Conservation (phyloP, 805 yeast genomes). For the Kodamaea hsintzibuensis region DNA sequence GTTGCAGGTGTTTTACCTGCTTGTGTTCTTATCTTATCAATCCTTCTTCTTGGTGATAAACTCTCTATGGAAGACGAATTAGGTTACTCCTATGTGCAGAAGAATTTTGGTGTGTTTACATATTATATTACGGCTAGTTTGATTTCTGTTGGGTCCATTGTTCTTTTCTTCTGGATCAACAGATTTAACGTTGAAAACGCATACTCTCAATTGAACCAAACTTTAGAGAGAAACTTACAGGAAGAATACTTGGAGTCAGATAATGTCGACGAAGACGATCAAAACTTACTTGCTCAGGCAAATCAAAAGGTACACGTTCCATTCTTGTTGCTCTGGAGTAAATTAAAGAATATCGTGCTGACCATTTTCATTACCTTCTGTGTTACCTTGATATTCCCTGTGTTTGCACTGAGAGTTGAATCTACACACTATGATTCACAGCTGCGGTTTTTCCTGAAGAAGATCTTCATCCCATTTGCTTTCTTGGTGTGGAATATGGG, state of each 20-base stretch:
- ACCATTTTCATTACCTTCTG: slow-evolving; percentile 75
- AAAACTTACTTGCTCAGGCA: neutral
- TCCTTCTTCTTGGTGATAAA: slow-evolving; percentile 40
- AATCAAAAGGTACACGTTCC: slow-evolving; percentile 50
- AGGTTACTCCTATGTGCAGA: slow-evolving; percentile 24
- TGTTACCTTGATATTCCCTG: slow-evolving; percentile 80
- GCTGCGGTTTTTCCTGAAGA: slow-evolving; percentile 45
- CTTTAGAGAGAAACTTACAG: neutral
- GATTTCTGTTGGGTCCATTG: slow-evolving; percentile 44
- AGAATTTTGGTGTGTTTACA: slow-evolving; percentile 40
- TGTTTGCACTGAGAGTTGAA: slow-evolving; percentile 74
- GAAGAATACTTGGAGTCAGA: slow-evolving; percentile 3
- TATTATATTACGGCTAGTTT: slow-evolving; percentile 55
- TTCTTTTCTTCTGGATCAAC: slow-evolving; percentile 37
- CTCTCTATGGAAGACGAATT: slow-evolving; percentile 15
- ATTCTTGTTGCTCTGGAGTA: slow-evolving; percentile 57
- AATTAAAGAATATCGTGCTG: slow-evolving; percentile 61
- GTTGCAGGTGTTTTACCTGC: slow-evolving; percentile 93
- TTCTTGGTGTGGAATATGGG: slow-evolving; percentile 89
- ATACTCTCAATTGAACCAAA: slow-evolving; percentile 6
- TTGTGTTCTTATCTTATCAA: slow-evolving; percentile 59
- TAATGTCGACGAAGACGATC: neutral
- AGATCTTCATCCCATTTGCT: slow-evolving; percentile 66
- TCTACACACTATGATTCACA: slow-evolving; percentile 41
- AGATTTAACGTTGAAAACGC: slow-evolving; percentile 22